Evolutionary conservation across 148 eudicot genomes (phyloP), one percentile per base, ranked within the genome.

Genomic region (Heliamphora exappendiculata): DNA sequence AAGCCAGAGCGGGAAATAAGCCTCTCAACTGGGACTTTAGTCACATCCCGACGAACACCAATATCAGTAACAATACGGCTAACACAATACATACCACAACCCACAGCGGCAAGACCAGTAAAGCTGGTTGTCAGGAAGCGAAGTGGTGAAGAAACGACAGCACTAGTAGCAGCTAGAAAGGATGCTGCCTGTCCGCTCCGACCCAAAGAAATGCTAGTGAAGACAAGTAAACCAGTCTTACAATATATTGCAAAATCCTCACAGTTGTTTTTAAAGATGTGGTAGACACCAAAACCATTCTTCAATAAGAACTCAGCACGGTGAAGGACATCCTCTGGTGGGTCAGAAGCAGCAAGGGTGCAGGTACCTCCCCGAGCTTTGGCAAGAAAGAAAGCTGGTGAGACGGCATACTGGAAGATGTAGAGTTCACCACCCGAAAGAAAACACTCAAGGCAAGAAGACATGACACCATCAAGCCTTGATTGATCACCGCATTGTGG

Each of bases 321-420:
- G 67, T 86, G 77, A 39, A 95, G 79, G 36, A 85, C 94, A 53
- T 87, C 89, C 65, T 89, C 90, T 2, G 93, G 74, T 29, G 96
- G 88, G 78, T 95, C 98, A 24, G 96, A 84, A 20, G 68, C 64
- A 69, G 92, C 94, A 1, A 89, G 88, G 20, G 98, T 95, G 78
- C 98, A 95, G 44, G 94, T 92, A 47, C 97, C 98, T 8, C 98
- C 96, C 70, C 97, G 91, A 74, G 88, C 97, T 78, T 92, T 88
- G 73, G 91, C 92, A 11, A 95, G 89, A 78, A 91, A 95, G 74
- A 86, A 51, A 42, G 75, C 81, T 1, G 87, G 88, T 7, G 89
- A 77, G 77, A 87, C 94, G 11, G 78, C 76, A 34, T 95, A 95
- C 69, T 85, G 75, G 58, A 95, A 95, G 57, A 78, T 83, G 72